Percentiles rank a stretch among this genome's conserved stretches.
phyloP scores from a whole-genome alignment of 441 rosid species.

The Eruca vesicaria region DNA sequence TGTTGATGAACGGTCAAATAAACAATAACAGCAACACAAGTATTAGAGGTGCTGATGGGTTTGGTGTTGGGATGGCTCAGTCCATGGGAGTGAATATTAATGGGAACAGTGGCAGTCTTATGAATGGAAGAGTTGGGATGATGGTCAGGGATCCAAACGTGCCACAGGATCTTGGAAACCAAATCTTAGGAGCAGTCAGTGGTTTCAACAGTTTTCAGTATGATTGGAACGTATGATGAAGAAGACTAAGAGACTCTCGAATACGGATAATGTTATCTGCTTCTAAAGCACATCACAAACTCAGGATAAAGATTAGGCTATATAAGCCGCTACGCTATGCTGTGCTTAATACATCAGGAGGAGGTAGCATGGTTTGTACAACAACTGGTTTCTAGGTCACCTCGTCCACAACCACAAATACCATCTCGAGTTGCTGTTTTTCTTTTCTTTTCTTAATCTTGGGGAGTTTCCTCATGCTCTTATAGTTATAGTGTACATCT shows the following conservation, averaged over 20 bases:
- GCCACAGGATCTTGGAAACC: conserved; percentile 82
- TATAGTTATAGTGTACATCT: conserved; percentile 27
- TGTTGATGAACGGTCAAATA: conserved; percentile 54
- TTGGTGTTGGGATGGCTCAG: conserved; percentile 43
- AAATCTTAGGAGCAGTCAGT: conserved; percentile 72
- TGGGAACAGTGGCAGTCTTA: conserved; percentile 38
- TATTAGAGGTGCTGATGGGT: conserved; percentile 44
- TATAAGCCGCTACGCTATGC: conserved; percentile 4
- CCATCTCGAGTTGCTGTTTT: conserved; percentile 17
- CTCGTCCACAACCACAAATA: conserved; percentile 17
- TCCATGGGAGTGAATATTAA: conserved; percentile 40
- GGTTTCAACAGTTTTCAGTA: conserved; percentile 77
- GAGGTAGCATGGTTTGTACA: conserved; percentile 22
- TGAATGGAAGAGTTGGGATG: conserved; percentile 74
- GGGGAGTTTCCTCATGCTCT: conserved; percentile 21
- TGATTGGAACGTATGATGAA: conserved; percentile 61
- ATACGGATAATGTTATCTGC: conserved; percentile 10
- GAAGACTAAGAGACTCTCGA: not conserved
- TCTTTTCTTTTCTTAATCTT: not conserved
- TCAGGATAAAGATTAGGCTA: conserved; percentile 9
- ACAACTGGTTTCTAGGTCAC: conserved; percentile 19
- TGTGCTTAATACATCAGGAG: conserved; percentile 7
- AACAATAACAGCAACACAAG: conserved; percentile 22
- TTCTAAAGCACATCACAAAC: conserved; percentile 7
- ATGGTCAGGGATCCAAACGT: conserved; percentile 63